phyloP scores from a whole-genome alignment of 2,329 filamentous ascomycete genomes.

The Fonsecaea monophora region DNA sequence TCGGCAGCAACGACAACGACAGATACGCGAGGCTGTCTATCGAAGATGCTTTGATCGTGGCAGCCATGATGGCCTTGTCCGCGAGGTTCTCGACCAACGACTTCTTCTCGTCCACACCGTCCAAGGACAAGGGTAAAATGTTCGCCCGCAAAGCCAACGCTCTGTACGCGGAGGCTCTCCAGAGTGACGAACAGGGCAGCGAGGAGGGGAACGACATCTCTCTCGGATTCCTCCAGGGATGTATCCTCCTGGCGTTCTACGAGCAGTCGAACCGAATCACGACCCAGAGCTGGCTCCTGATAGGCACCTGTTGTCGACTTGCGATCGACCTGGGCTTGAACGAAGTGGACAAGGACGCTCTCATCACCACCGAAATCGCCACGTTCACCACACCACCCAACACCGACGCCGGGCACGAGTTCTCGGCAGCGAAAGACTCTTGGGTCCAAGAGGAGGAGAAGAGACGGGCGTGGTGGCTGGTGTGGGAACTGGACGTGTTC shows the following conservation, averaged over 20 bases:
- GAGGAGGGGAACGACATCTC: conserved; percentile 9
- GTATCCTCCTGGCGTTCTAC: conserved; percentile 24
- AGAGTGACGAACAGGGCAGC: background rate
- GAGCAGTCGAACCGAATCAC: conserved; percentile 4
- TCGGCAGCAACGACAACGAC: background rate
- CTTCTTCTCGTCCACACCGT: background rate
- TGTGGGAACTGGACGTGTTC: conserved; percentile 27
- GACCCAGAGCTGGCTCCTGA: conserved; percentile 77
- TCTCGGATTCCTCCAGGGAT: conserved; percentile 17
- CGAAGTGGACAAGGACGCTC: conserved; percentile 73
- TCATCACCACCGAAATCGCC: background rate
- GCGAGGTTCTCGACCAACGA: conserved; percentile 13
- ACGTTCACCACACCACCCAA: background rate
- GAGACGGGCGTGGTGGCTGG: conserved; percentile 22
- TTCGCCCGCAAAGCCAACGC: conserved; percentile 11
- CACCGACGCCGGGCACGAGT: background rate
- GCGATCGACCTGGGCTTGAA: conserved; percentile 90
- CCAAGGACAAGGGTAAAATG: conserved; percentile 3
- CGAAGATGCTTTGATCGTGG: conserved; percentile 15
- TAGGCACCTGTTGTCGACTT: conserved; percentile 85
- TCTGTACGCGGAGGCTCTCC: conserved; percentile 4
- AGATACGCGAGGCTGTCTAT: background rate
- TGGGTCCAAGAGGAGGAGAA: conserved; percentile 11
- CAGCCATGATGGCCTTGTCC: conserved; percentile 10
- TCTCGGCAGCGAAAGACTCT: background rate